These are phyloP conservation scores for Hypocrella siamensis DNA, from an alignment of 2,329 filamentous ascomycete genomes.

Conservation along the genomic window DNA sequence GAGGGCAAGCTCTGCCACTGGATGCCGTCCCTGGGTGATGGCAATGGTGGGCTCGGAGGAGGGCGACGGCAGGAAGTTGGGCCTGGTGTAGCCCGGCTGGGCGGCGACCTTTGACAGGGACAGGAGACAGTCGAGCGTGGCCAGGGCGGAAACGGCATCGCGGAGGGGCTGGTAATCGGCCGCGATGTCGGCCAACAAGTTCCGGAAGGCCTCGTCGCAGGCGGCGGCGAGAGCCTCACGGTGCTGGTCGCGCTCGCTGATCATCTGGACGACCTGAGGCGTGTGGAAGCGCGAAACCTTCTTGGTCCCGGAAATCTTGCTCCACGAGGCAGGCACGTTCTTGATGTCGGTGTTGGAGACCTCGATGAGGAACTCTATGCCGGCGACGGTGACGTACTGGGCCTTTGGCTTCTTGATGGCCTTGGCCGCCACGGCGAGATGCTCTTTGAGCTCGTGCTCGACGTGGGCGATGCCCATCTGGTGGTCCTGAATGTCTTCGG, in stretches of 20 bases:
- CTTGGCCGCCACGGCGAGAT: conserved; percentile 54
- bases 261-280: conserved; percentile 68
- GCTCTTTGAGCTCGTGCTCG: conserved; percentile 72
- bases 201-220: conserved; percentile 68
- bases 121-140: conserved; percentile 76
- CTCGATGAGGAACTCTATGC: conserved; percentile 91
- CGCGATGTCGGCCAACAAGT: conserved; percentile 58
- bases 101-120: conserved; percentile 72
- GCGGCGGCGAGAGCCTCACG: conserved; percentile 86
- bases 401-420: conserved; percentile 57
- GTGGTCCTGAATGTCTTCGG: conserved; percentile 74
- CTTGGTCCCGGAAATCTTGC: conserved; percentile 89
- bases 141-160: conserved; percentile 73
- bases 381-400: conserved; percentile 68
- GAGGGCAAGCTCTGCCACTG: conserved; percentile 87
- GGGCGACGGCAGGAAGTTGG: conserved; percentile 45
- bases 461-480: conserved; percentile 86
- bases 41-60: conserved; percentile 51
- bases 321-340: conserved; percentile 84
- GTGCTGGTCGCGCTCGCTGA: conserved; percentile 83
- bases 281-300: conserved; percentile 87
- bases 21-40: conserved; percentile 57
- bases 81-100: conserved; percentile 78
- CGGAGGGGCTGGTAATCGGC: conserved; percentile 79
- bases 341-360: conserved; percentile 71